Conservation (phyloP, 495 filamentous ascomycete species). For the Aspergillus heteromorphus region DNA sequence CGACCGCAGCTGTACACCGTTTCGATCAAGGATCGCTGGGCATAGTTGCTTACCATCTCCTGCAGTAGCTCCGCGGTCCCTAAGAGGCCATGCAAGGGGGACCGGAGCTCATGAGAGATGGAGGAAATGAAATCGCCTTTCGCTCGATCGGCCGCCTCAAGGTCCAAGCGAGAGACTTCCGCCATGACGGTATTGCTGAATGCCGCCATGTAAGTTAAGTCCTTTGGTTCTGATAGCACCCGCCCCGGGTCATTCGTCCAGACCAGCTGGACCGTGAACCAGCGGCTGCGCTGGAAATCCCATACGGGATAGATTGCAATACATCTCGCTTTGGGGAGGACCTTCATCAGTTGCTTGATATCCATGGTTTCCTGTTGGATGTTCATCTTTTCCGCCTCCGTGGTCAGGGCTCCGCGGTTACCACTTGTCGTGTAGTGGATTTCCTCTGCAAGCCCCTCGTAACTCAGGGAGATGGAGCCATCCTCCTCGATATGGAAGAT, state of each 20-base stretch:
- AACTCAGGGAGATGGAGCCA: conserved; percentile 22
- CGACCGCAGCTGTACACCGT: conserved; percentile 62
- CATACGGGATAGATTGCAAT: conserved; percentile 48
- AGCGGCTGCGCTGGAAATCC: conserved; percentile 53
- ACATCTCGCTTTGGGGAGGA: conserved; percentile 23
- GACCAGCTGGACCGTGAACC: conserved; percentile 55
- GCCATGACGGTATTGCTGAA: conserved; percentile 65
- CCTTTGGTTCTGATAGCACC: conserved; percentile 37
- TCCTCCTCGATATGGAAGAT: conserved; percentile 53
- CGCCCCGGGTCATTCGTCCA: conserved; percentile 41
- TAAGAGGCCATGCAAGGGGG: conserved; percentile 64
- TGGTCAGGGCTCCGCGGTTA: conserved; percentile 1
- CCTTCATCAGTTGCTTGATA: conserved; percentile 20
- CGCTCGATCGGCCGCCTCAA: conserved; percentile 33
- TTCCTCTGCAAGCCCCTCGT: conserved; percentile 23
- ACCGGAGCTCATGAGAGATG: conserved; percentile 69
- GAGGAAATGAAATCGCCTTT: conserved; percentile 70
- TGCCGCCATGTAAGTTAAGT: conserved; percentile 49
- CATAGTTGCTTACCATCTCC: conserved; percentile 10
- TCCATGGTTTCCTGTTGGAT: conserved; percentile 22
- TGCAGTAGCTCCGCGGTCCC: conserved; percentile 59
- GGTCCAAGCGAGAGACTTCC: conserved; percentile 52
- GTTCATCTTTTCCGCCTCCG: conserved; percentile 3
- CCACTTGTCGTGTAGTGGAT: conserved; percentile 7
- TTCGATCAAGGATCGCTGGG: conserved; percentile 44